Evolutionary conservation across 2,329 filamentous ascomycete species (phyloP).

Genomic region (Blumeria hordei): DNA sequence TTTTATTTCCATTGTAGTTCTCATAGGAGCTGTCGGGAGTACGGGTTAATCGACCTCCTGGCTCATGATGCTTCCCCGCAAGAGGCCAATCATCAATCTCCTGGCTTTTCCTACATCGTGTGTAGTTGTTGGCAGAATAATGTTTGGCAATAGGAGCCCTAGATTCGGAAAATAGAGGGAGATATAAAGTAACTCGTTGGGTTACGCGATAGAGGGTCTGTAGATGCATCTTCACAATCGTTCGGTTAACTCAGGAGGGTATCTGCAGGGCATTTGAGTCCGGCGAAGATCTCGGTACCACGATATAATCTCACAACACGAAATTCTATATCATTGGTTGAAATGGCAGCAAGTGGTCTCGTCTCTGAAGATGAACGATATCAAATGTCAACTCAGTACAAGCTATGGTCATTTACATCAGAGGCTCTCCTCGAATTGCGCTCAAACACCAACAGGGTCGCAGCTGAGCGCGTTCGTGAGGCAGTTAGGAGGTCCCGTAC

Average conservation of each 20-base stretch:
- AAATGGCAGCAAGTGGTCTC: background rate
- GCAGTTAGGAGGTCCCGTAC: conserved; percentile 26
- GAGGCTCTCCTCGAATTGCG: conserved; percentile 47
- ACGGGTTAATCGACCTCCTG: too few relatives aligned
- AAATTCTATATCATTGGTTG: background rate
- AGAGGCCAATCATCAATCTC: too few relatives aligned
- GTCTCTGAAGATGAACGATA: conserved; percentile 64
- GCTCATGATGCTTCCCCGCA: too few relatives aligned
- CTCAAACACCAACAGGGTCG: conserved; percentile 54
- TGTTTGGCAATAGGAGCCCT: too few relatives aligned
- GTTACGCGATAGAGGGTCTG: too few relatives aligned
- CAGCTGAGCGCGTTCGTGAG: conserved; percentile 39
- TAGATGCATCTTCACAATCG: too few relatives aligned
- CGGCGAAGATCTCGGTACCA: background rate
- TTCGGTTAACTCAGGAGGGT: too few relatives aligned
- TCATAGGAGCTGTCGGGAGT: too few relatives aligned
- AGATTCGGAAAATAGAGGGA: too few relatives aligned
- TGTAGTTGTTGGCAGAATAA: too few relatives aligned
- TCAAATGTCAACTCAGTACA: conserved; percentile 69
- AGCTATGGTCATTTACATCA: conserved; percentile 77
- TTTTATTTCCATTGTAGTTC: background rate
- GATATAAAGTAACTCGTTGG: too few relatives aligned
- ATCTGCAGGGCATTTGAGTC: background rate
- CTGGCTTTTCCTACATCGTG: too few relatives aligned
- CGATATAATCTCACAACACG: background rate